These are phyloP conservation scores for Botrytis aclada DNA, from an alignment of 2,329 filamentous ascomycete species.

Conservation along the genomic window DNA sequence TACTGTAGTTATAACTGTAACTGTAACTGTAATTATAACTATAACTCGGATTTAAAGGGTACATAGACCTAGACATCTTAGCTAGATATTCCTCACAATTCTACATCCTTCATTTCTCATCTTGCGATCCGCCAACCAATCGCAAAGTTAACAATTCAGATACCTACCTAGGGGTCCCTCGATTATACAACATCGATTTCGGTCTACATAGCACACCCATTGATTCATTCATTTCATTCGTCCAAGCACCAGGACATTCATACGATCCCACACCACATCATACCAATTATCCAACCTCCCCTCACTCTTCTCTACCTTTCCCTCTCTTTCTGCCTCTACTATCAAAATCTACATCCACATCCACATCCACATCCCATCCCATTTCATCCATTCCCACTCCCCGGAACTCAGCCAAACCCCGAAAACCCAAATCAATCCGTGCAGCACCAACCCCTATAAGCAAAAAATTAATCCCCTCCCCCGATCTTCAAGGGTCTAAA, in stretches of 20 bases:
- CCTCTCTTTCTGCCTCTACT: no score
- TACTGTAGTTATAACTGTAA: no score
- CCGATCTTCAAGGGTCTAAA: not conserved
- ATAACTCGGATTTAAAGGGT: no score
- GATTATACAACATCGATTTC: not conserved
- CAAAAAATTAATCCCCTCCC: not conserved
- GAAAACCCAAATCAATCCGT: not conserved
- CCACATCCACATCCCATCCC: no score
- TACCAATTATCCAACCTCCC: no score
- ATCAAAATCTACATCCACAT: no score
- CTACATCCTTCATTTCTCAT: not conserved
- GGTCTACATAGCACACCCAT: not conserved
- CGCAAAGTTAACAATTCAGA: not conserved
- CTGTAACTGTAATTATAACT: not conserved
- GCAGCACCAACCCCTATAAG: not conserved
- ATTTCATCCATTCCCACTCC: not conserved
- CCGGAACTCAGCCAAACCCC: not conserved
- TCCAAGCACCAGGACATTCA: no score
- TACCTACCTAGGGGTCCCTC: not conserved
- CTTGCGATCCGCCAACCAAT: not conserved
- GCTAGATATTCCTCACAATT: not conserved
- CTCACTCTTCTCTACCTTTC: no score
- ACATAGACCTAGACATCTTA: not conserved
- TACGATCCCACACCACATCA: no score
- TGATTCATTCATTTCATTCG: not conserved